Evolutionary conservation across 1,284 basidiomycete species (phyloP), one percentile per base, ranked within the genome.

Genomic region (Ceratobasidium theobromae): DNA sequence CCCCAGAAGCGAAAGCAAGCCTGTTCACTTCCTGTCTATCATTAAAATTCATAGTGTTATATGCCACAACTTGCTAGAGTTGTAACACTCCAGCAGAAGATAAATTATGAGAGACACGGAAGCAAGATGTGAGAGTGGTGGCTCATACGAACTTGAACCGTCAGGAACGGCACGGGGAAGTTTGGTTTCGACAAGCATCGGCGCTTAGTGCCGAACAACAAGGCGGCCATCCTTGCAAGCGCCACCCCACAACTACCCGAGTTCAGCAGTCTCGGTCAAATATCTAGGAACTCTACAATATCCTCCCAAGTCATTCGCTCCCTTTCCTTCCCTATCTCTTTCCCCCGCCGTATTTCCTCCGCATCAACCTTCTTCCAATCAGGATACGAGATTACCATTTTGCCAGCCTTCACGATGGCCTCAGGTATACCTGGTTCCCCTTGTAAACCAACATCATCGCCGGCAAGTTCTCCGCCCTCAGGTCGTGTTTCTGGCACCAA

Each of bases 341-440:
- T 73, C 0, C 91, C 91, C 53, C 83, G 76, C 67, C 79, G 76
- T 28, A 82, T 72, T 74, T 94, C 91, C 73, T 88, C 88, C 16
- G 75, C 79, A 72, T 91, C 83, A 14, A 93, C 77, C 65, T 70
- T 73, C 75, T 81, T 84, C 92, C 91, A 94, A 69, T 87, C 85
- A 14, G 76, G 75, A 71, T 91, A 93, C 48, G 78, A 76, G 11
- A 82, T 81, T 3, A 92, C 81, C 11, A 72, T 46, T 1, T 80
- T 78, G 52, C 69, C 8, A n/a, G 84, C 89, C 40, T 80, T 76
- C 67, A 79, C 73, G 0, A 93, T 81, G 1, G 80, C 75, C 43
- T 75, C 73, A 18, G 83, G 80, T 18, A 79, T 72, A 46, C 80
- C 53, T 32, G 48, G 45, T 18, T 55, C 74, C 72, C 72, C 48